Conservation (phyloP, 495 filamentous ascomycete species). For the Penicillium paradoxum region DNA sequence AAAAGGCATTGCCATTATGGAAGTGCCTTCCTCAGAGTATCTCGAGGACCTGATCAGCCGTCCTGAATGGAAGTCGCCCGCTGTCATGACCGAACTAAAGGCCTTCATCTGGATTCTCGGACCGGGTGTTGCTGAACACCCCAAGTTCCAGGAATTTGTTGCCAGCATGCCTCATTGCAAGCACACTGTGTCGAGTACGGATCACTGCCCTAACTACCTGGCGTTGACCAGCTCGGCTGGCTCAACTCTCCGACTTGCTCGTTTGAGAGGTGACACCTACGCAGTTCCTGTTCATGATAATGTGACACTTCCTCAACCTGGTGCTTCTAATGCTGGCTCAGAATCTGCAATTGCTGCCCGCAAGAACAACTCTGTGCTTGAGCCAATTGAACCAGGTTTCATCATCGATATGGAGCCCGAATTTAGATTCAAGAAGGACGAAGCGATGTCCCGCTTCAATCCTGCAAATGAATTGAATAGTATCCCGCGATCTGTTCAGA, state of each 20-base stretch:
- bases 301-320: slow-evolving; percentile 32
- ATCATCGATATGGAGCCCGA: slow-evolving; percentile 62
- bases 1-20: slow-evolving; percentile 71
- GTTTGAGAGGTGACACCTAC: slow-evolving; percentile 65
- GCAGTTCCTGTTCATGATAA: slow-evolving; percentile 58
- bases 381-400: slow-evolving; percentile 45
- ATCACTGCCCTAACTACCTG: slow-evolving; percentile 68
- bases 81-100: slow-evolving; percentile 60
- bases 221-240: slow-evolving; percentile 57
- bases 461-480: slow-evolving; percentile 30
- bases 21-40: slow-evolving; percentile 65
- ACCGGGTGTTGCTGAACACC: slow-evolving; percentile 56
- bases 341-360: slow-evolving; percentile 6
- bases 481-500: slow-evolving; percentile 43
- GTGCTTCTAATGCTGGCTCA: slow-evolving; percentile 14
- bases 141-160: slow-evolving; percentile 64
- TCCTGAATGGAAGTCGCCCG: slow-evolving; percentile 64
- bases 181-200: slow-evolving; percentile 71
- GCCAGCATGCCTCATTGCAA: slow-evolving; percentile 50
- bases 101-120: slow-evolving; percentile 80
- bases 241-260: slow-evolving; percentile 59
- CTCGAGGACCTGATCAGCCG: slow-evolving; percentile 61
- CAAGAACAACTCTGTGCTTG: slow-evolving; percentile 17
- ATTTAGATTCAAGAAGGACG: slow-evolving; percentile 47
- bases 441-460: slow-evolving; percentile 50